These are phyloP conservation scores for Xerocomus amazonicus DNA, from an alignment of 1,284 basidiomycete genomes.

Conservation along the genomic window DNA sequence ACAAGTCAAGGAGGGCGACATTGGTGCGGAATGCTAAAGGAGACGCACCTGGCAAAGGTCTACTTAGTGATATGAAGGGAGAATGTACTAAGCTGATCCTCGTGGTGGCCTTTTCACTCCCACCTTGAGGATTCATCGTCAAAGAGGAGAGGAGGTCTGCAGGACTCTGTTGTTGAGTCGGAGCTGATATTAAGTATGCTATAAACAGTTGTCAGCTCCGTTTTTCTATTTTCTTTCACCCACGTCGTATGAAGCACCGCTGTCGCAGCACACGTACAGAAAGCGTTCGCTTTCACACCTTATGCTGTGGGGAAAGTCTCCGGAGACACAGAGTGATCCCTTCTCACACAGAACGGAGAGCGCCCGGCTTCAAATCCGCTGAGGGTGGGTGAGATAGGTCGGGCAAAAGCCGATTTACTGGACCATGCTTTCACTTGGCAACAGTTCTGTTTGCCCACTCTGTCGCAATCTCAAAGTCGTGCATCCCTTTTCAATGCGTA, in stretches of 20 bases:
- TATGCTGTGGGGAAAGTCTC: conserved; percentile 88
- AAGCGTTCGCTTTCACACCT: conserved; percentile 41
- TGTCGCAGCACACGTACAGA: conserved; percentile 76
- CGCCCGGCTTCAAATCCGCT: conserved; percentile 62
- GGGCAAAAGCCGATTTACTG: conserved; percentile 45
- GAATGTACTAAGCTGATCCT: conserved; percentile 26
- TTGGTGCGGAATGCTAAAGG: not conserved
- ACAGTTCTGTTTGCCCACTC: conserved; percentile 48
- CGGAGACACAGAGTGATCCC: conserved; percentile 70
- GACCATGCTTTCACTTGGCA: conserved; percentile 16
- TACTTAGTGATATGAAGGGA: conserved; percentile 25
- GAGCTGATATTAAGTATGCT: conserved; percentile 17
- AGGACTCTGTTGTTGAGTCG: conserved; percentile 14
- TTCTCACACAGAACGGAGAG: conserved; percentile 62
- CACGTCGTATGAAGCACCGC: conserved; percentile 75
- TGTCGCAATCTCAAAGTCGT: conserved; percentile 43
- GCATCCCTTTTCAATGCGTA: conserved; percentile 38
- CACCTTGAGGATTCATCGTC: conserved; percentile 23
- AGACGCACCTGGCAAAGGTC: conserved; percentile 24
- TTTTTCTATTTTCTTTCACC: conserved; percentile 10
- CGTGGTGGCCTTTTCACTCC: conserved; percentile 13
- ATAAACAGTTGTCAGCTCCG: not conserved
- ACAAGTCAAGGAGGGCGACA: not conserved
- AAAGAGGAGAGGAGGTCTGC: too few species aligned
- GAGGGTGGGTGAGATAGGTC: conserved; percentile 45